Evolutionary conservation across 768 basidiomycete species (phyloP).

Genomic region (Lactarius hatsudake): DNA sequence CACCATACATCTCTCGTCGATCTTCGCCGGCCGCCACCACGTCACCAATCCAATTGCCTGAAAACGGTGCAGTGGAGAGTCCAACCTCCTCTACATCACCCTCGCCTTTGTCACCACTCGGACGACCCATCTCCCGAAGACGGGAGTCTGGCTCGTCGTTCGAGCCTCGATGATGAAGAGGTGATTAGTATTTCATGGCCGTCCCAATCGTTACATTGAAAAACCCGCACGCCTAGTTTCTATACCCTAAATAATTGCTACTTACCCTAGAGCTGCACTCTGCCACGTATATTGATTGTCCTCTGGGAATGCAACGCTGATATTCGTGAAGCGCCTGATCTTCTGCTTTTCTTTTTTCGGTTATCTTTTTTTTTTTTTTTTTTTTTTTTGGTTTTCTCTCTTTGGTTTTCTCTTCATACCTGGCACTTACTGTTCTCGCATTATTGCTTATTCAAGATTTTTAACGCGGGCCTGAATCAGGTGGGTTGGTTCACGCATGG

Average conservation of each 20-base stretch:
- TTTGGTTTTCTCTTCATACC: not conserved
- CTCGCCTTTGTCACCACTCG: conserved; percentile 13
- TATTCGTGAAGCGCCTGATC: conserved; percentile 6
- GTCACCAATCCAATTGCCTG: not conserved
- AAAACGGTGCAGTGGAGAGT: not conserved
- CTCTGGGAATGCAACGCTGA: not conserved
- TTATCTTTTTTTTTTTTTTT: not conserved
- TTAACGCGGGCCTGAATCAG: not conserved
- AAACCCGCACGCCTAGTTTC: not conserved
- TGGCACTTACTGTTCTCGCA: not conserved
- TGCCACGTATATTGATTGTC: not conserved
- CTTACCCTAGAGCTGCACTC: conserved; percentile 2
- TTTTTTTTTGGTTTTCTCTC: not conserved
- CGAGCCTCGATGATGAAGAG: conserved; percentile 17
- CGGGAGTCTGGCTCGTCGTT: conserved; percentile 14
- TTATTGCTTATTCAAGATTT: not conserved
- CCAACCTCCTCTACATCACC: conserved; percentile 1
- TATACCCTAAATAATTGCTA: conserved; percentile 14
- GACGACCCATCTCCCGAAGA: conserved; percentile 11
- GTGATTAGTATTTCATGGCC: not conserved
- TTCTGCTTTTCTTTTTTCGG: not conserved
- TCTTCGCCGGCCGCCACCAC: conserved; percentile 43
- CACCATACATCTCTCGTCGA: conserved; percentile 59
- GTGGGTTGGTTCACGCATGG: not conserved
- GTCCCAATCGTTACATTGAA: not conserved